These are phyloP conservation scores for Suillus spraguei DNA, from an alignment of 768 basidiomycete genomes.

Conservation along the genomic window DNA sequence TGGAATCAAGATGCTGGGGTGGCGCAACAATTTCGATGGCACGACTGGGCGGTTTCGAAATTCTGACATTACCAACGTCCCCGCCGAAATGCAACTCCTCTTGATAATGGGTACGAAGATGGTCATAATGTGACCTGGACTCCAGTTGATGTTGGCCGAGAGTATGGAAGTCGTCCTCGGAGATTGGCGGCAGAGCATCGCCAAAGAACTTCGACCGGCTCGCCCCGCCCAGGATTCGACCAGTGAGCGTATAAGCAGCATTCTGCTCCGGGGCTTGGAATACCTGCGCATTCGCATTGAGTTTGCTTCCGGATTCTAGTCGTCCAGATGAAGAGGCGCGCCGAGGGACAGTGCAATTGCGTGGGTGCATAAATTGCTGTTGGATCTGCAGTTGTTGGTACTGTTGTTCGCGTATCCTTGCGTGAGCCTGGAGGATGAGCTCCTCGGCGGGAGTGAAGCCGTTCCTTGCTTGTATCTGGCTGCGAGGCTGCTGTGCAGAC, in stretches of 20 bases:
- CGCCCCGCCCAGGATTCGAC: background rate
- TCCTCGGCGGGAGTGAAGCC: constrained; percentile 74
- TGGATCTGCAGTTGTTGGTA: constrained; percentile 23
- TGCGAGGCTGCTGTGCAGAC: constrained; percentile 20
- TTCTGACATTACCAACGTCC: constrained; percentile 2
- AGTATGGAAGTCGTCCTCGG: constrained; percentile 40
- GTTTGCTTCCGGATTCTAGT: constrained; percentile 11
- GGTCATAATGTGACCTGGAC: constrained; percentile 12
- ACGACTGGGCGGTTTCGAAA: constrained; percentile 30
- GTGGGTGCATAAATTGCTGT: constrained; percentile 4
- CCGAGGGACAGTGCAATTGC: background rate
- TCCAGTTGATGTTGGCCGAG: constrained; percentile 17
- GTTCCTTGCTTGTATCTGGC: constrained; percentile 41
- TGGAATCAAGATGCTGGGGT: constrained; percentile 20
- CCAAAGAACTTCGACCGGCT: constrained; percentile 15
- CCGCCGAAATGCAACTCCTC: constrained; percentile 1
- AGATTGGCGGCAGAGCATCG: constrained; percentile 30
- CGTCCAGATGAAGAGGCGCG: background rate
- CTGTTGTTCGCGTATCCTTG: constrained; percentile 19
- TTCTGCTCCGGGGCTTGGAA: constrained; percentile 12
- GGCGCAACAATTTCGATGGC: constrained; percentile 33
- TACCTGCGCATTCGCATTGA: constrained; percentile 12
- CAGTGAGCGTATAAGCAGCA: constrained; percentile 7
- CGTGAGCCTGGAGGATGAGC: constrained; percentile 62
- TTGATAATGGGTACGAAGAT: constrained; percentile 10